Percentiles rank a stretch among this genome's conserved stretches.
Evolutionary conservation across 2,329 filamentous ascomycete species (phyloP).

Genomic region (Cadophora malorum): DNA sequence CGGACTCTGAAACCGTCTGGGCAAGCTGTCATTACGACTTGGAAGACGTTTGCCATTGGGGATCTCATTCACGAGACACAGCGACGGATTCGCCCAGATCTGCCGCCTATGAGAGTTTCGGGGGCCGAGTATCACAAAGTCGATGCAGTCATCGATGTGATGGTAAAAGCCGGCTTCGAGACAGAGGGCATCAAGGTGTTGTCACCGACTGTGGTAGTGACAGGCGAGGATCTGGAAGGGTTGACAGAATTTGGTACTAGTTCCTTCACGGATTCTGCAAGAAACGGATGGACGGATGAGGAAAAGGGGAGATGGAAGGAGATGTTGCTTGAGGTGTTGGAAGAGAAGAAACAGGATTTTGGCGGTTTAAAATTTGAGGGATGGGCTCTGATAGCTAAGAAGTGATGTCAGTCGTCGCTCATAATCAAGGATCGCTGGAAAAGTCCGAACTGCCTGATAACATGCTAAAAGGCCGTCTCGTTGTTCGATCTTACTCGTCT

Average conservation of each 20-base stretch:
- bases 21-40: slow-evolving; percentile 11
- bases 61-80: slow-evolving; percentile 11
- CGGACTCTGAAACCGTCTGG: slow-evolving; percentile 7
- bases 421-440: no score
- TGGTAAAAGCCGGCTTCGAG: slow-evolving; percentile 8
- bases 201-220: slow-evolving; percentile 31
- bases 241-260: slow-evolving; percentile 43
- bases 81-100: slow-evolving; percentile 12
- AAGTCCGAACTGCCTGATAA: no score
- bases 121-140: slow-evolving; percentile 1
- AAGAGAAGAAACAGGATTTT: slow-evolving; percentile 7
- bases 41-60: slow-evolving; percentile 9
- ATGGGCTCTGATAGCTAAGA: slow-evolving; percentile 5
- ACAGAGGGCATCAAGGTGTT: not conserved
- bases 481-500: no score
- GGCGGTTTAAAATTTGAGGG: slow-evolving; percentile 14
- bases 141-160: not conserved
- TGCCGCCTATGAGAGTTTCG: slow-evolving; percentile 7
- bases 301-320: slow-evolving; percentile 16
- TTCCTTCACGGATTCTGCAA: slow-evolving; percentile 43
- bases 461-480: no score
- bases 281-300: slow-evolving; percentile 31
- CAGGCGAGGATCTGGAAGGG: slow-evolving; percentile 41
- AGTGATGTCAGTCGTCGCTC: not conserved
- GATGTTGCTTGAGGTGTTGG: not conserved